These are phyloP conservation scores for Monosporascus sp. DNA, from an alignment of 2,329 filamentous ascomycete species.

Conservation along the genomic window DNA sequence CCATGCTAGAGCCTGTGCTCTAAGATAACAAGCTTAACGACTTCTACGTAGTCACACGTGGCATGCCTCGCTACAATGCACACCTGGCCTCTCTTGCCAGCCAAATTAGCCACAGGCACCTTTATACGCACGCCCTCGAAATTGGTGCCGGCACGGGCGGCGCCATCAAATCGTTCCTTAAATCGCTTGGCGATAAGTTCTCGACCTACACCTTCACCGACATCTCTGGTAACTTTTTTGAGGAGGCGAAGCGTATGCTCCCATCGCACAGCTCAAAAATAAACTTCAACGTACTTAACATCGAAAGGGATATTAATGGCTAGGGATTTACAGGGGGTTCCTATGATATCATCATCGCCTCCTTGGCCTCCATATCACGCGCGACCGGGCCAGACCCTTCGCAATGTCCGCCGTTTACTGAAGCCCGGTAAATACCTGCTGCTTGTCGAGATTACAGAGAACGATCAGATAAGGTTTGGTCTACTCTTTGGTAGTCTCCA, in stretches of 20 bases:
- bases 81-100: conserved; percentile 23
- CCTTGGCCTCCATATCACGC: conserved; percentile 26
- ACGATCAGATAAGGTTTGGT: not conserved
- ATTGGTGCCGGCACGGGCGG: conserved; percentile 38
- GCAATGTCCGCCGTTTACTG: conserved; percentile 25
- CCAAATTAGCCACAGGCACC: conserved; percentile 26
- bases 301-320: conserved; percentile 19
- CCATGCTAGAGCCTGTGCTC: conserved; percentile 27
- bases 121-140: conserved; percentile 30
- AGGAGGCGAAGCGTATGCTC: conserved; percentile 25
- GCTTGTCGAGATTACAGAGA: conserved; percentile 8
- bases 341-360: conserved; percentile 31
- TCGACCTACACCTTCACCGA: conserved; percentile 41
- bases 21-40: conserved; percentile 23
- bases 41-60: conserved; percentile 16
- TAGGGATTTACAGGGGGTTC: conserved; percentile 26
- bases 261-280: conserved; percentile 21
- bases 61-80: conserved; percentile 3
- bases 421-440: conserved; percentile 34
- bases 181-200: conserved; percentile 24
- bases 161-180: conserved; percentile 31
- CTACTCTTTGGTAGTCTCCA: conserved; percentile 2
- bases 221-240: conserved; percentile 34
- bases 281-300: conserved; percentile 26
- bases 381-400: conserved; percentile 13